Base-by-base conservation (phyloP, 768 basidiomycete species). In the Agaricus subrufescens region DNA sequence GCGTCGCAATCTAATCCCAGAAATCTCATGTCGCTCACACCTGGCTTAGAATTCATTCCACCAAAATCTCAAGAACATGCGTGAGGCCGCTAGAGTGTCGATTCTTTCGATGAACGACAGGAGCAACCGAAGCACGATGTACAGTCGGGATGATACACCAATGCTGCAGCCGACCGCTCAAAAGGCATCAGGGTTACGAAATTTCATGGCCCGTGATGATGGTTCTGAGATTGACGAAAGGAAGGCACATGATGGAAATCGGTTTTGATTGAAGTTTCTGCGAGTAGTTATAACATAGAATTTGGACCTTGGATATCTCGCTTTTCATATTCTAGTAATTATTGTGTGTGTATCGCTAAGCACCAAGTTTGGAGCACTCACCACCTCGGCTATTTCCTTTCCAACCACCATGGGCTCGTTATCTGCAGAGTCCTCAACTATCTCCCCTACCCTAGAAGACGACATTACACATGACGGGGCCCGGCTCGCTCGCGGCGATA, bases 21-120 rank as follows among this genome's bases (percentile, higher is more conserved):
- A 27, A 52, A 39, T 46, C 12, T 12, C 19, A n/a, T 25, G n/a
- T 43, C 50, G 46, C 19, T 29, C 25, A 52, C 54, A 57, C 12
- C 46, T 53, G 58, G 29, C 29, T 53, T 62, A 90, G 85, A 87
- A 86, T 61, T 82, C 86, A 8, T 87, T 90, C 78, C 87, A 88
- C 61, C 85, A 89, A 71, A 89, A 88, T 65, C 80, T 92, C 50
- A 65, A 86, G 65, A 84, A 88, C 64, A 89, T 91, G 87, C 80
- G 86, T 56, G 86, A 89, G 63, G 83, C 83, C 4, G 86, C 87
- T 23, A 81, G 85, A 42, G 75, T 80, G 58, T 89, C 86, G 14
- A 77, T 89, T 52, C 69, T 86, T 60, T 81, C 82, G 19, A 69
- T 85, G 49, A 72, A 75, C 54, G 72, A 70, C 39, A 69, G 71